Base-by-base conservation (phyloP, 345 rosid genomes). In the Garcia nutans region DNA sequence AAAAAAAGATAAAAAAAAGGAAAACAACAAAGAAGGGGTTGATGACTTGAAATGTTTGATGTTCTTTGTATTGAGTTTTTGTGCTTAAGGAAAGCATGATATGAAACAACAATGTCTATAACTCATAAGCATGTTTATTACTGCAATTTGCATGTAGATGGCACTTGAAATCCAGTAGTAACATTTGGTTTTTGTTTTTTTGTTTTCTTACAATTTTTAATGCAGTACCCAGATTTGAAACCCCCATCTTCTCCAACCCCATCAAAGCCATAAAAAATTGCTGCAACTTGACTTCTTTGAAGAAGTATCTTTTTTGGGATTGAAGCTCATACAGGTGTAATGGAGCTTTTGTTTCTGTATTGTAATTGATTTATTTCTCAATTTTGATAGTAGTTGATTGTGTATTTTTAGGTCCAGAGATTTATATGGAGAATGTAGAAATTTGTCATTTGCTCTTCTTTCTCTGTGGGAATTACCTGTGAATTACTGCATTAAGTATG, bases 161-260 rank as follows among this genome's bases (percentile, higher is more conserved):
- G 1, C 59, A 60, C 47, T 45, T 42, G 55, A 60, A 22, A 60
- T 13, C 2, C 0, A 72, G 3, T 49, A 15, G 77, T 42, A 75
- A 65, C 22, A 9, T 68, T 47, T 33, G 20, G 33, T 61, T 12
- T 59, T 28, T 42, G 37, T 56, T 13, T 62, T 17, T 62, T 23
- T 64, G 26, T 26, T 42, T 37, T 55, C 5, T 58, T n/a, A 19
- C 8, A 19, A 31, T 67, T 72, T 50, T 47, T 37, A 58, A 58
- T 78, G 77, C 74, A 83, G 91, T 84, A 85, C 75, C 88, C 90
- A 1, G 89, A 87, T 79, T 24, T 86, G 86, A 88, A 82, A 79
- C 93, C 90, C 8, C 91, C 88, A 0, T 84, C 95, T 67, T 90
- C 89, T 19, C 86, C 89, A 12, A 84, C 89, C 22, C 88, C 91